Base-by-base conservation (phyloP, 768 basidiomycete genomes). In the Psilocybe sp. region DNA sequence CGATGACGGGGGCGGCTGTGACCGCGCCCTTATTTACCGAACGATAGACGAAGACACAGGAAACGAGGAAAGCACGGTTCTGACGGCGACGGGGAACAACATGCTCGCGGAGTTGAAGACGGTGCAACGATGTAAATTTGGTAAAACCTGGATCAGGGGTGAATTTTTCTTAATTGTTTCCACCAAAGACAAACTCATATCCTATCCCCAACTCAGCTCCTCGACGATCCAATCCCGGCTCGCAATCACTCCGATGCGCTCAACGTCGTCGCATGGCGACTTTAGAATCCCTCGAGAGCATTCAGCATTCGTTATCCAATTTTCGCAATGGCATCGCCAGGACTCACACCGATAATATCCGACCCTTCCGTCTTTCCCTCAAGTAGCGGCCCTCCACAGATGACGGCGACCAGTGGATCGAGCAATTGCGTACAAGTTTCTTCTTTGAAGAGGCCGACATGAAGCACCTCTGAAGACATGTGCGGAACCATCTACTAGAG, bases 81-180 rank as follows among this genome's bases (percentile, higher is more conserved):
- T 91, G 35, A 78, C 82, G 2, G 82, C 82, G 1, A 91, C 90
- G 0, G 66, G 63, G 35, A 87, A 76, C 59, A 95, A 94, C 65
- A 85, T 95, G 0, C 68, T 96, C 18, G 91, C 86, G 1, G 89
- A 81, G 1, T 55, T 96, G 50, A 75, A 86, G 60, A 76, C 79
- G 6, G 90, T 1, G 70, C 78, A 8, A 66, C 70, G 1, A 62
- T 69, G 19, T 96, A 92, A 93, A 71, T 67, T 1, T 93, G 90
- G 87, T 74, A 73, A 14, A 76, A 84, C 18, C 71, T 73, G 12
- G 87, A 89, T 60, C 77, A 84, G 43, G 77, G 74, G 89, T 91
- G 59, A 55, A 81, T 69, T 16, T 35, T 40, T 44, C 13, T 34
- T 44, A 28, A 8, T 41, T 16, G 7, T 23, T 8, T 40, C 14